Evolutionary conservation across 2,329 filamentous ascomycete species (phyloP), one percentile per base, ranked within the genome.

Genomic region (Teratosphaeria epicoccoides): DNA sequence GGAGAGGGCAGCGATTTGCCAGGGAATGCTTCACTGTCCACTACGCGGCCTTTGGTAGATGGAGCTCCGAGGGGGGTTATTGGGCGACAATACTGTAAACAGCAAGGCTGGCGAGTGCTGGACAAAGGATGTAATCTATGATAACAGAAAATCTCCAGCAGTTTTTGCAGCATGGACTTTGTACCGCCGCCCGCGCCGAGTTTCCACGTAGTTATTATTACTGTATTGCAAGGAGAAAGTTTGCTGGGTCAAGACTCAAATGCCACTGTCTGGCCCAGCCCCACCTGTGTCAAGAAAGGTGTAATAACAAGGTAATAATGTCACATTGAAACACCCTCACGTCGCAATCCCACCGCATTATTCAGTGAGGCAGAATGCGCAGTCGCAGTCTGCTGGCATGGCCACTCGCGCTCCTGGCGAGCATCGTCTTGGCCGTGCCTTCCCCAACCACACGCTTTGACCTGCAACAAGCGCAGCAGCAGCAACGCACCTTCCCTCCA

Each of bases 371-470:
- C 5, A 40, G 20, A 7, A 57, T 57, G 55, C 52, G 55, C 46
- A 26, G 46, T 26, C 51, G 50, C 9, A 50, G 50, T 26, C 25
- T 53, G 40, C 55, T 57, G 49, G 52, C 52, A 6, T 46, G 57
- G n/a, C 47, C 55, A 6, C 43, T 50, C 24, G 37, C 52, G 11
- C 47, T 51, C 20, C 45, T 57, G 17, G 25, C 37, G n/a, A 20
- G 50, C 37, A 37, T 57, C 46, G 57, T 54, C 25, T 43, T 29
- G 12, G 58, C 57, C 40, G 52, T 55, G 6, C 58, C 58, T 3
- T 55, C 54, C 4, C 56, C 55, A 1, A 33, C 49, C 11, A 43
- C 49, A 24, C 46, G 49, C 25, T 10, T 52, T 20, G 50, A 52
- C 24, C 52, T 52, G 24, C 54, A 54, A 29, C 50, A 49, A 20